These are phyloP conservation scores for Coemansia sp. DNA, from an alignment of 192 early-diverging fungal genomes.

Conservation along the genomic window DNA sequence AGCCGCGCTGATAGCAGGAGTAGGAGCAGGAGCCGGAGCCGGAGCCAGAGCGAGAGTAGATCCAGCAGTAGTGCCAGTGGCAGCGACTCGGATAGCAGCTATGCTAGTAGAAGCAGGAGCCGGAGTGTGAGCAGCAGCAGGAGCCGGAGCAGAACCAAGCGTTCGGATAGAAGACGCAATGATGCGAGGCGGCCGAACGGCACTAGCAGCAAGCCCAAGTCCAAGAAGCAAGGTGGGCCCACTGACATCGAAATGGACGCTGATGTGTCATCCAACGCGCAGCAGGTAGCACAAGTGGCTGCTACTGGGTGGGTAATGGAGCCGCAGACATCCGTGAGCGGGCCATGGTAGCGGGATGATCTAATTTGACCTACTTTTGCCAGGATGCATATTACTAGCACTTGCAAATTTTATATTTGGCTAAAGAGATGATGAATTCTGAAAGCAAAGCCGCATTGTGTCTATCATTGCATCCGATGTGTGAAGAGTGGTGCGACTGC, in stretches of 20 bases:
- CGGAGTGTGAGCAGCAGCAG: slow-evolving; percentile 18
- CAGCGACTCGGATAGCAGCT: slow-evolving; percentile 19
- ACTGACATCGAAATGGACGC: slow-evolving; percentile 2
- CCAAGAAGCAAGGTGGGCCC: background rate
- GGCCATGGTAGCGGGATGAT: background rate
- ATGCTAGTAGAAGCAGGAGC: slow-evolving; percentile 21
- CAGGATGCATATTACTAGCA: too few relatives aligned
- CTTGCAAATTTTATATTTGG: background rate
- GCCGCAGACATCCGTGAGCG: background rate
- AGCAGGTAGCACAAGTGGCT: background rate
- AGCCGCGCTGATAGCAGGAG: slow-evolving; percentile 13
- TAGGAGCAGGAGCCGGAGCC: background rate
- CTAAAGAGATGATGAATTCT: background rate
- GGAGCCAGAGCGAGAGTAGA: slow-evolving; percentile 8
- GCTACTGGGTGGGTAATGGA: background rate
- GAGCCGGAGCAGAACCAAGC: slow-evolving; percentile 20
- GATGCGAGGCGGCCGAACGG: background rate
- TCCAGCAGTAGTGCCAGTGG: slow-evolving; percentile 18
- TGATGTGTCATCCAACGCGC: background rate
- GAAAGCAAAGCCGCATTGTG: background rate
- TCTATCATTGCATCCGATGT: background rate
- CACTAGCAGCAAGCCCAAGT: background rate
- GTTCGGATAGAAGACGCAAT: background rate
- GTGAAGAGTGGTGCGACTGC: background rate
- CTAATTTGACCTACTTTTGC: background rate